phyloP scores from a whole-genome alignment of 192 early-diverging fungal species.

The Jimgerdemannia lactiflua region DNA sequence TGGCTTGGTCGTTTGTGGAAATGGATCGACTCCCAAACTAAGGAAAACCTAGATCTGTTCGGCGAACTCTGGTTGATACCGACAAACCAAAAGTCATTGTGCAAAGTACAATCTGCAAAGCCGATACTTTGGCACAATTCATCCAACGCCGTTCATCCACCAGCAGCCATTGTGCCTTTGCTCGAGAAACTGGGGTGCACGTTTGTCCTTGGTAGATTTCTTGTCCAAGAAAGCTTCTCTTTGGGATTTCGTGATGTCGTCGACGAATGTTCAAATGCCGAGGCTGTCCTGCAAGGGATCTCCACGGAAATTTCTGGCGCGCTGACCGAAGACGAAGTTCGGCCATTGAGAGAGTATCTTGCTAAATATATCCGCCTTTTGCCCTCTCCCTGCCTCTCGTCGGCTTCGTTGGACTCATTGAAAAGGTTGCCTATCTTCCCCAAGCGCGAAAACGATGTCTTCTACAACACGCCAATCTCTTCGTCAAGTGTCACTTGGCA shows the following conservation, averaged over 20 bases:
- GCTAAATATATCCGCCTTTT: not conserved
- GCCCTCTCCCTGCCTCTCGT: not conserved
- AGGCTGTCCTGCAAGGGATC: not conserved
- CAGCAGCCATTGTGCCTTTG: not conserved
- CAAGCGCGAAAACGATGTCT: not conserved
- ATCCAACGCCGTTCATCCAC: not conserved
- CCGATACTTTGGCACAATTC: not conserved
- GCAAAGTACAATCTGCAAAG: not conserved
- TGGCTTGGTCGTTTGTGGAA: not conserved
- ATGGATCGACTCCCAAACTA: not conserved
- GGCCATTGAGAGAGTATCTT: not conserved
- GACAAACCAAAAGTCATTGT: not conserved
- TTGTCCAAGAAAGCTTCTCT: not conserved
- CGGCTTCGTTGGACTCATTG: not conserved
- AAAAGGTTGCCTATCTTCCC: not conserved
- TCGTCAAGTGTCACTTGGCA: not conserved
- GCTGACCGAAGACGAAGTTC: not conserved
- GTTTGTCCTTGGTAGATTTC: not conserved
- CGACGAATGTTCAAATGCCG: not conserved
- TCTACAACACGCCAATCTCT: not conserved
- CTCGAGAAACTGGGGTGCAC: not conserved
- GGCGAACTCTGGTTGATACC: not conserved
- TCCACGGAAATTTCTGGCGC: not conserved
- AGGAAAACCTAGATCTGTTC: not conserved
- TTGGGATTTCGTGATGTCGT: not conserved